Base-by-base conservation (phyloP, 352 stramenopile genomes). In the Pythium pyrilobum region DNA sequence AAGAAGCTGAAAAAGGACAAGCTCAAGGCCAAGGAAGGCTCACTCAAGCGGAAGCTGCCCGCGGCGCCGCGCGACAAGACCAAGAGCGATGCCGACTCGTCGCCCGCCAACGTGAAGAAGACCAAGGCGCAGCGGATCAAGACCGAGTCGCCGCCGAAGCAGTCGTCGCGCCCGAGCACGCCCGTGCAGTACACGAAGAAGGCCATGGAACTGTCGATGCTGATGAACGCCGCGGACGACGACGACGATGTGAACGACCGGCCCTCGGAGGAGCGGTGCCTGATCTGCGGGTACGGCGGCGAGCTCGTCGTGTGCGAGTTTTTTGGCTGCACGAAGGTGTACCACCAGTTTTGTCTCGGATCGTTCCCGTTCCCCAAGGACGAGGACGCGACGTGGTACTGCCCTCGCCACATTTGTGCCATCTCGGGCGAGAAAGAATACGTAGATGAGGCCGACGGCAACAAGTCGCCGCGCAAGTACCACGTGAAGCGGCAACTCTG, bases 221-320 rank as follows among this genome's bases (percentile, higher is more conserved):
- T 64, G 3, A 64, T 64, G 56, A 64, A 64, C 18, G 56, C 56
- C 2, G 49, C 40, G 2, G 56, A 64, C 10, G 56, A 64, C 15
- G 56, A 58, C 12, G 36, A 58, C 16, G 56, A 64, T 9, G 28
- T 49, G 42, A 51, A 58, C 33, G 50, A 64, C 23, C 47, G 42
- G 1, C 42, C 69, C 27, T 92, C 81, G 1, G 84, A 95, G 58
- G 84, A 95, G 48, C 74, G 80, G 11, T 95, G 84, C 34, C 59
- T 91, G 20, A 57, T 95, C 15, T 95, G 84, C 52, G 74, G 77
- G 6, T 89, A 89, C 60, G 81, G 80, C 23, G 84, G 84, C 28
- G 84, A 95, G 38, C 47, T 95, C 5, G 80, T 92, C 21, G 74
- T 95, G 12, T 95, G 84, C 56, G 84, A 95, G 54, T 92, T 92